Evolutionary conservation across 768 basidiomycete species (phyloP), one percentile per base, ranked within the genome.

Genomic region (Collybia mongolica): DNA sequence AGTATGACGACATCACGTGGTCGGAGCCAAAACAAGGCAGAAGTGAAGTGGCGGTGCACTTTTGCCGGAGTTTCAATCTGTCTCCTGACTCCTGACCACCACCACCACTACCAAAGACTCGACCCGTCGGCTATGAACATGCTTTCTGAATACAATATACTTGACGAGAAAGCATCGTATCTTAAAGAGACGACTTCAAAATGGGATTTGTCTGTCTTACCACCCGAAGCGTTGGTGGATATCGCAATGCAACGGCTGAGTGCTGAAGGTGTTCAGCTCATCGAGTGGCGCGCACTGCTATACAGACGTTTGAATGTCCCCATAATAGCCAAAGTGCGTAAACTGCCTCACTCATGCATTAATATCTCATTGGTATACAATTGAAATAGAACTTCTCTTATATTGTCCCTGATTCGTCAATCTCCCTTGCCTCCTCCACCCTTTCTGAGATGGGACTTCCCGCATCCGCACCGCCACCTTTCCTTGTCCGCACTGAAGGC

Each of bases 261-360:
- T 45, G 50, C 44, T 5, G 45, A 36, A 8, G 55, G 57, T 29
- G 40, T 66, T 36, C 29, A 60, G 46, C 51, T 59, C 37, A 51
- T 64, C n/a, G 66, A 66, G 51, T 66, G 62, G 64, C 46, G 55
- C 14, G 39, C 64, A 11, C 41, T 61, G 20, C 50, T 68, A 26
- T 65, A 61, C 42, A 40, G 54, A 32, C 49, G 66, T 22, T 62
- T 68, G 62, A 39, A 52, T 37, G 66, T 65, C 12, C 66, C 66
- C 24, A 48, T 62, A 18, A 38, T 62, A 6, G 26, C 61, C 32
- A 59, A 39, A 49, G 65, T 59, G 19, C 37, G 62, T 55, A 29
- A 28, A 23, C 42, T 24, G 11, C 7, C 24, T 24, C 47, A 39
- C 38, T 41, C 39, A 35, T 48, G 29, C 37, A 45, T 23, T 37